These are phyloP conservation scores for Coemansia sp. DNA, from an alignment of 192 early-diverging fungal genomes.

Conservation along the genomic window DNA sequence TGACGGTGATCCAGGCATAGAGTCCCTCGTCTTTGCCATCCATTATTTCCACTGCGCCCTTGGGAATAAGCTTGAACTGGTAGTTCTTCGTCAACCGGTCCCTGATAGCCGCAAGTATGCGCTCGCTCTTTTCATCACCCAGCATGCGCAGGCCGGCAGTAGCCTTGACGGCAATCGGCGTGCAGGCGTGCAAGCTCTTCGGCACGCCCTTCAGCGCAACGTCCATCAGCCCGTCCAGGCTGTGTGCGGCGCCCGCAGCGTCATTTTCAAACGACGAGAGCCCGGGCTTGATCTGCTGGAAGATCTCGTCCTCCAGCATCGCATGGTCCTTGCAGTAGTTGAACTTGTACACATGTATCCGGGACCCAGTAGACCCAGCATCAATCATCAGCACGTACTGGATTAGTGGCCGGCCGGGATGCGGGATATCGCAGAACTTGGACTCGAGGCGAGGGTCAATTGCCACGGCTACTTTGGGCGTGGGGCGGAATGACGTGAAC, in stretches of 20 bases:
- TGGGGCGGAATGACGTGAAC: slow-evolving; percentile 8
- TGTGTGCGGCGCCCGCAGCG: slow-evolving; percentile 73
- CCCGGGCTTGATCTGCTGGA: slow-evolving; percentile 81
- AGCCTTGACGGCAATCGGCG: slow-evolving; percentile 92
- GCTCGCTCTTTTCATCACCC: slow-evolving; percentile 64
- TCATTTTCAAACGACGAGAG: slow-evolving; percentile 71
- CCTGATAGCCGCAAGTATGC: slow-evolving; percentile 73
- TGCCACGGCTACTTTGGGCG: background rate
- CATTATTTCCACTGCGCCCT: slow-evolving; percentile 85
- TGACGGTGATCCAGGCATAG: slow-evolving; percentile 98
- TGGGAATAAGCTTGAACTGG: slow-evolving; percentile 74
- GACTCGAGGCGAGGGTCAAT: slow-evolving; percentile 53
- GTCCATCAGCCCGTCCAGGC: slow-evolving; percentile 75
- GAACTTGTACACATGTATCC: slow-evolving; percentile 96
- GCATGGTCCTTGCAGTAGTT: slow-evolving; percentile 85
- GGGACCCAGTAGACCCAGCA: slow-evolving; percentile 94
- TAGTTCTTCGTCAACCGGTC: slow-evolving; percentile 66
- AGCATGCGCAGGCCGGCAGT: slow-evolving; percentile 90
- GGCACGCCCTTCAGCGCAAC: slow-evolving; percentile 75
- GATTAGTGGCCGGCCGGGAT: slow-evolving; percentile 68
- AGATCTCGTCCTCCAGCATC: slow-evolving; percentile 86
- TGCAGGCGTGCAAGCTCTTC: slow-evolving; percentile 66
- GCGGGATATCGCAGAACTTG: slow-evolving; percentile 59
- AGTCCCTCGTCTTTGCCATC: slow-evolving; percentile 95
- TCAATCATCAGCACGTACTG: slow-evolving; percentile 96